Conservation (phyloP, 371 early-diverging fungal genomes). For the Circinella minor region DNA sequence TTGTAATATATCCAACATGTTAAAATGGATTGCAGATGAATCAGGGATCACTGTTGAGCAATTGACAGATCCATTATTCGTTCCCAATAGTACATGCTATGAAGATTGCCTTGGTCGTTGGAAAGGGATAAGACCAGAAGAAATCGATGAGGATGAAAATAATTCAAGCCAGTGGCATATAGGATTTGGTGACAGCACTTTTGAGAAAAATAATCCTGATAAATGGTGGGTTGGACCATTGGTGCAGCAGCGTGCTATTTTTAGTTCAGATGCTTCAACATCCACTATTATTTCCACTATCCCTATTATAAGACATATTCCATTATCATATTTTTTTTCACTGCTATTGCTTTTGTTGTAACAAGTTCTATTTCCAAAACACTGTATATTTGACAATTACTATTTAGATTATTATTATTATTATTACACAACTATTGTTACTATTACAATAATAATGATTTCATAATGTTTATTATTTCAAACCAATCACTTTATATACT, state of each 20-base stretch:
- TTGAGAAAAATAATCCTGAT: conserved; percentile 6
- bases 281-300: not conserved
- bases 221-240: conserved; percentile 24
- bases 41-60: conserved; percentile 16
- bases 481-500: conserved; percentile 64
- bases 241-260: conserved; percentile 6
- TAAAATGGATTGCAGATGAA: conserved; percentile 21
- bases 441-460: not conserved
- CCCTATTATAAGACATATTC: not conserved
- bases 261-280: not conserved
- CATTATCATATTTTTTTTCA: not conserved
- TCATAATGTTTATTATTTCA: conserved; percentile 30
- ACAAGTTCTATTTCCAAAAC: not conserved
- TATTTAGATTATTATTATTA: not conserved
- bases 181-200: conserved; percentile 16
- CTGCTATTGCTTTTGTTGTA: conserved; percentile 5
- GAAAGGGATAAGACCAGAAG: conserved; percentile 5
- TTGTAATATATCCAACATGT: conserved; percentile 18
- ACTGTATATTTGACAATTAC: not conserved
- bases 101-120: conserved; percentile 16
- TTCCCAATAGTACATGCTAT: conserved; percentile 9
- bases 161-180: conserved; percentile 10
- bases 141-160: not conserved
- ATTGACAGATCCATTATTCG: conserved; percentile 20
- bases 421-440: not conserved